Percentiles rank a stretch among this genome's conserved stretches.
Evolutionary conservation across 208 protist genomes (phyloP).

Genomic region (Crithidia mellificae): DNA sequence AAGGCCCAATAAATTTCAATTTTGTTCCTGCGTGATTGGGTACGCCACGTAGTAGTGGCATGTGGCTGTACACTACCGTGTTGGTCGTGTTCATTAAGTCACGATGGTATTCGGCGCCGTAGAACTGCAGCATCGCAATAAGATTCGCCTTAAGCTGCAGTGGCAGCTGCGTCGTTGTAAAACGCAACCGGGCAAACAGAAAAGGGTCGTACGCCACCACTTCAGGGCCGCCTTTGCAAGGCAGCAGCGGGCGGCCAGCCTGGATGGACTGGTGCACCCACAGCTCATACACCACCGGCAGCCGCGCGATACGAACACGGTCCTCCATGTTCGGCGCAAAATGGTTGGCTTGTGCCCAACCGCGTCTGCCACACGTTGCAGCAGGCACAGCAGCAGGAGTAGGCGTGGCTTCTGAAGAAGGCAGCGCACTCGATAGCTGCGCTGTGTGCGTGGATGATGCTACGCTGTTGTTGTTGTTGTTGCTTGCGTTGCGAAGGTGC

Average conservation of each 20-base stretch:
- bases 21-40: too few species aligned
- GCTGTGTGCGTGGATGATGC: too few species aligned
- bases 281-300: conserved; percentile 54
- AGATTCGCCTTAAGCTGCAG: conserved; percentile 55
- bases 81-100: conserved; percentile 54
- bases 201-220: conserved; percentile 58
- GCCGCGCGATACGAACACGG: conserved; percentile 38
- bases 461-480: neutral
- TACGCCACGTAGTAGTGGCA: too few species aligned
- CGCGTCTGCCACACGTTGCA: neutral
- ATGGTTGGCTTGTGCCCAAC: conserved; percentile 10
- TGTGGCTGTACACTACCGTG: conserved; percentile 52
- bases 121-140: conserved; percentile 66
- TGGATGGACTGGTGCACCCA: conserved; percentile 54
- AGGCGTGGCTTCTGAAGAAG: too few species aligned
- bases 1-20: too few species aligned
- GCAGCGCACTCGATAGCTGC: too few species aligned
- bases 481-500: too few species aligned
- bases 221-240: conserved; percentile 14
- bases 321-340: conserved; percentile 4
- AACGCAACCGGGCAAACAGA: conserved; percentile 46
- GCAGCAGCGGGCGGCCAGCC: conserved; percentile 6
- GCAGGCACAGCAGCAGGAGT: neutral
- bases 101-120: conserved; percentile 65
- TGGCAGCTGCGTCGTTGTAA: conserved; percentile 72